phyloP scores from a whole-genome alignment of 495 filamentous ascomycete genomes.

The Penicillium simplicissimum region DNA sequence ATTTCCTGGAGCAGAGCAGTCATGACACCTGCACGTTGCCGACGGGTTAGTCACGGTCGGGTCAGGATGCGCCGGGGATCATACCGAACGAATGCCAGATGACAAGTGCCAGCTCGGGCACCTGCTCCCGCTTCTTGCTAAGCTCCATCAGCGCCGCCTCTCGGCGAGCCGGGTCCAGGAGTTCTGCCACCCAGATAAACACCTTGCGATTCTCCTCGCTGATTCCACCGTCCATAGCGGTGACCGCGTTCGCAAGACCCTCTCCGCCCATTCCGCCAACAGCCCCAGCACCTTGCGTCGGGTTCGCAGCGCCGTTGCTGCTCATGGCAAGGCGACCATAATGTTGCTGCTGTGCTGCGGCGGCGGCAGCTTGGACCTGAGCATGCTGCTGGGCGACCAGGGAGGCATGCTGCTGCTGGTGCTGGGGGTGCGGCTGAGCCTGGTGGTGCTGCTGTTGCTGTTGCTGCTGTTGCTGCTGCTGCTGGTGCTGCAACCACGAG shows the following conservation, averaged over 20 bases:
- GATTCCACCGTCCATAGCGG: slow-evolving; percentile 57
- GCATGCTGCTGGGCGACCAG: slow-evolving; percentile 56
- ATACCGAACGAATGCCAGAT: slow-evolving; percentile 98
- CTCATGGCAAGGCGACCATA: slow-evolving; percentile 73
- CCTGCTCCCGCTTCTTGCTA: slow-evolving; percentile 98
- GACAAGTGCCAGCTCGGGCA: slow-evolving; percentile 93
- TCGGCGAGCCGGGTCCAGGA: slow-evolving; percentile 81
- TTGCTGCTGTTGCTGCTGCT: slow-evolving; percentile 61
- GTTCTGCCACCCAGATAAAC: slow-evolving; percentile 88
- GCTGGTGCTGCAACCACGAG: slow-evolving; percentile 71
- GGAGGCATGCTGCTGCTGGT: slow-evolving; percentile 51
- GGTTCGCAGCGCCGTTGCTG: slow-evolving; percentile 49
- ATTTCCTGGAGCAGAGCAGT: slow-evolving; percentile 96
- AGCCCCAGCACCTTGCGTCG: slow-evolving; percentile 42
- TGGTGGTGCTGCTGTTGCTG: slow-evolving; percentile 63
- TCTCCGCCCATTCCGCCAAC: slow-evolving; percentile 52
- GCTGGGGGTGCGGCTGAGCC: slow-evolving; percentile 58
- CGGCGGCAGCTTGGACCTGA: slow-evolving; percentile 61
- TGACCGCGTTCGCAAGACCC: slow-evolving; percentile 49
- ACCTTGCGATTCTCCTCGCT: slow-evolving; percentile 92
- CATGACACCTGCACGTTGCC: slow-evolving; percentile 79
- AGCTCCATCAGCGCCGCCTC: slow-evolving; percentile 93
- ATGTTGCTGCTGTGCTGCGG: slow-evolving; percentile 73
- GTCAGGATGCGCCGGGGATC: slow-evolving; percentile 28
- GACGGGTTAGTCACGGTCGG: slow-evolving; percentile 28